Percentiles rank a stretch among this genome's conserved stretches.
Conservation (phyloP, 768 basidiomycete species). For the Trametes cingulata region DNA sequence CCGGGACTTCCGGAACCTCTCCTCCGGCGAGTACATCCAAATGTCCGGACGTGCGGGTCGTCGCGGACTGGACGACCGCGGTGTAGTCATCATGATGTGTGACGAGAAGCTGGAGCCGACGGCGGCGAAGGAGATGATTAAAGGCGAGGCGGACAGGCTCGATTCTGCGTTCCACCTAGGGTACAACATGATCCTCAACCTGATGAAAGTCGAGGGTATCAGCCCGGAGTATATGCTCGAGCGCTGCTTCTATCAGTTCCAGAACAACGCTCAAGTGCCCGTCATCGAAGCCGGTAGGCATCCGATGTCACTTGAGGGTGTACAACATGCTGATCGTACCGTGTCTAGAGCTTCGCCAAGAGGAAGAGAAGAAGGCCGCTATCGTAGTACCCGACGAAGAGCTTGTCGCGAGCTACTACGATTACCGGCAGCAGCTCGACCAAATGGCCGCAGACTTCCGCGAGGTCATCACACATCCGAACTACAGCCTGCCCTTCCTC, state of each 20-base stretch:
- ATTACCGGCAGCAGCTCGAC: slow-evolving; percentile 89
- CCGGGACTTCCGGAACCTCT: slow-evolving; percentile 88
- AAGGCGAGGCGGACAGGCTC: slow-evolving; percentile 93
- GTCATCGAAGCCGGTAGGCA: slow-evolving; percentile 75
- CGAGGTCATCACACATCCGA: slow-evolving; percentile 92
- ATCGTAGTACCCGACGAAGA: slow-evolving; percentile 84
- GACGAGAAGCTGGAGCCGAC: slow-evolving; percentile 96
- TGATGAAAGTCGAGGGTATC: slow-evolving; percentile 98
- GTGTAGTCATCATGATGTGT: slow-evolving; percentile 99
- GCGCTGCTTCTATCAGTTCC: slow-evolving; percentile 98
- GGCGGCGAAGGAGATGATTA: slow-evolving; percentile 94
- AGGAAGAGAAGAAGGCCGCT: slow-evolving; percentile 63
- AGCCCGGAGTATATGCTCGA: slow-evolving; percentile 99
- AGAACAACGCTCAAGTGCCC: slow-evolving; percentile 91
- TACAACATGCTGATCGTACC: not conserved
- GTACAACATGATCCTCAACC: slow-evolving; percentile 98
- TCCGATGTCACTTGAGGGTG: not conserved
- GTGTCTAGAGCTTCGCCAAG: slow-evolving; percentile 64
- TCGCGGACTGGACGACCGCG: slow-evolving; percentile 96
- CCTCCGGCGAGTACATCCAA: slow-evolving; percentile 97
- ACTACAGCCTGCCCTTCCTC: slow-evolving; percentile 92
- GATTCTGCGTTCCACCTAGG: slow-evolving; percentile 99
- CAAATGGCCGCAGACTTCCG: slow-evolving; percentile 87
- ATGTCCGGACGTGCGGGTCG: slow-evolving; percentile 99
- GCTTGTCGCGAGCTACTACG: slow-evolving; percentile 87